Percentiles rank a stretch among this genome's conserved stretches.
phyloP scores from a whole-genome alignment of 768 basidiomycete species.

The Arthromyces matolae region DNA sequence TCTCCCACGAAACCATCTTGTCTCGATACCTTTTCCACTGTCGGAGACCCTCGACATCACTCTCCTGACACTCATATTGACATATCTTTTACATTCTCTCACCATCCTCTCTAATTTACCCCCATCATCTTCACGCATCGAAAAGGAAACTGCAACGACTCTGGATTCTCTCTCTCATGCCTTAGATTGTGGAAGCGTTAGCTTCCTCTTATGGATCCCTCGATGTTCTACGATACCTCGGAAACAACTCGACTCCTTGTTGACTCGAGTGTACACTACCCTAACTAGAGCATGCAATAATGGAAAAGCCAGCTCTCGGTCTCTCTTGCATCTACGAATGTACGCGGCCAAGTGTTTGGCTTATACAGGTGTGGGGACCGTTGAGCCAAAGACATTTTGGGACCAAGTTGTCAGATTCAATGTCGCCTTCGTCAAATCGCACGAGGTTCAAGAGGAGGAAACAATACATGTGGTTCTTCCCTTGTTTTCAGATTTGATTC shows the following conservation, averaged over 20 bases:
- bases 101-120: slow-evolving; percentile 32
- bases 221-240: slow-evolving; percentile 37
- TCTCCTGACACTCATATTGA: slow-evolving; percentile 53
- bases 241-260: slow-evolving; percentile 54
- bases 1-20: slow-evolving; percentile 23
- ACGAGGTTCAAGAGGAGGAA: slow-evolving; percentile 27
- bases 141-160: not conserved
- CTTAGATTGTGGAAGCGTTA: slow-evolving; percentile 24
- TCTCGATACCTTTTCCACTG: slow-evolving; percentile 43
- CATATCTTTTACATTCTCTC: slow-evolving; percentile 56
- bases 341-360: slow-evolving; percentile 46
- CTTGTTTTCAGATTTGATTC: slow-evolving; percentile 43
- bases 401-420: slow-evolving; percentile 57
- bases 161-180: slow-evolving; percentile 26
- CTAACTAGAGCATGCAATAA: slow-evolving; percentile 40
- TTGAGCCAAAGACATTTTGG: slow-evolving; percentile 61
- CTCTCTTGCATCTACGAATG: slow-evolving; percentile 33
- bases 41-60: slow-evolving; percentile 24
- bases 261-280: slow-evolving; percentile 57
- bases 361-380: slow-evolving; percentile 42
- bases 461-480: slow-evolving; percentile 35
- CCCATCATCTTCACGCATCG: slow-evolving; percentile 3
- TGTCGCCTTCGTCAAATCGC: slow-evolving; percentile 39
- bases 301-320: slow-evolving; percentile 19
- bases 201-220: slow-evolving; percentile 54